These are phyloP conservation scores for Pythium angustatum DNA, from an alignment of 352 stramenopile genomes.

Conservation along the genomic window DNA sequence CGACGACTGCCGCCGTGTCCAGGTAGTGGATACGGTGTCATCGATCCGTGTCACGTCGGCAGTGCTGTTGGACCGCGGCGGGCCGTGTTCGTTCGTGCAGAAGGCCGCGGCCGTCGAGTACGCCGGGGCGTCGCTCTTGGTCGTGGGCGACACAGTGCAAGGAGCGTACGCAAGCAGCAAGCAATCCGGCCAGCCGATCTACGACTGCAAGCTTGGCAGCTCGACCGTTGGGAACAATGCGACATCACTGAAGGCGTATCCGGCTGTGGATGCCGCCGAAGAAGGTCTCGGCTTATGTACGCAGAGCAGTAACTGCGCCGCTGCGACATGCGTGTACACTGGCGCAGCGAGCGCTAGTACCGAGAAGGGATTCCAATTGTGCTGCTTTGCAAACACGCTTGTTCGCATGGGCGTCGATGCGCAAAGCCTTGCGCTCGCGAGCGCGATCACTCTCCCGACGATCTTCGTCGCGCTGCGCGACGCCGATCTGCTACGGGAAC, in stretches of 20 bases:
- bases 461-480: conserved; percentile 47
- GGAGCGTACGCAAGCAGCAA: conserved; percentile 38
- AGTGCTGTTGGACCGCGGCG: conserved; percentile 50
- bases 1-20: conserved; percentile 10
- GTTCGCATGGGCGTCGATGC: conserved; percentile 39
- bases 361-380: conserved; percentile 39
- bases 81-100: conserved; percentile 51
- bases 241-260: conserved; percentile 30
- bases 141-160: conserved; percentile 52
- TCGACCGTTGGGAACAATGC: conserved; percentile 40
- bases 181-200: conserved; percentile 27
- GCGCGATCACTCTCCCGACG: conserved; percentile 34
- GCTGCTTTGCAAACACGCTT: conserved; percentile 51
- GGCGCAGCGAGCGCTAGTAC: conserved; percentile 27
- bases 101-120: conserved; percentile 43
- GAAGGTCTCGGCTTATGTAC: conserved; percentile 23
- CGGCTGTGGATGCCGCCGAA: conserved; percentile 10
- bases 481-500: conserved; percentile 34
- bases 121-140: conserved; percentile 37
- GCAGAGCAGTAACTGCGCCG: conserved; percentile 32
- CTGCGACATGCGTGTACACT: conserved; percentile 42
- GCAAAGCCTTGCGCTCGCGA: conserved; percentile 8
- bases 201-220: conserved; percentile 50
- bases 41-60: conserved; percentile 13
- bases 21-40: background rate